Percentiles rank a stretch among this genome's conserved stretches.
Evolutionary conservation across 192 early-diverging fungal genomes (phyloP).

Genomic region (Lobosporangium transversale): DNA sequence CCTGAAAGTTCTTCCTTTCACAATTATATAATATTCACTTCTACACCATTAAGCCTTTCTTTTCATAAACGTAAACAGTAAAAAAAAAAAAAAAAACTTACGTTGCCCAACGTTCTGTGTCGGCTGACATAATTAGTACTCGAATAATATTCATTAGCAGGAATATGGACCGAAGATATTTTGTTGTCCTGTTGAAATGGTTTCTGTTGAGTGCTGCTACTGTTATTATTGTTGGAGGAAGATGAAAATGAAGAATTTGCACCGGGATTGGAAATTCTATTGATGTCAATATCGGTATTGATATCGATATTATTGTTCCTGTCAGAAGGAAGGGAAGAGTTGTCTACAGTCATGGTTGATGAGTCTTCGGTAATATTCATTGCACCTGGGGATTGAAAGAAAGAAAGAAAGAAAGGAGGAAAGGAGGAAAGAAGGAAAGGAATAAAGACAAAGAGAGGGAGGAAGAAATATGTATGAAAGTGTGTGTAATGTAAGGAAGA

Average conservation of each 20-base stretch:
- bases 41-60: background rate
- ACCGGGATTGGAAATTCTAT: too few species aligned
- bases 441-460: background rate
- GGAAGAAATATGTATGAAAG: too few species aligned
- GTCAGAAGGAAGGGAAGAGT: background rate
- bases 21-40: too few species aligned
- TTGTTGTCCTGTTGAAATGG: too few species aligned
- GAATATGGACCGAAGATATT: background rate
- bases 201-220: background rate
- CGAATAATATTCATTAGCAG: conserved; percentile 46
- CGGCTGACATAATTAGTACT: conserved; percentile 40
- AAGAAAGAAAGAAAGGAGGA: conserved; percentile 6
- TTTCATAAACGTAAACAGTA: background rate
- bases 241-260: too few species aligned
- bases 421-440: background rate
- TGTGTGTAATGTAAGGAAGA: too few species aligned
- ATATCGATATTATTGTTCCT: too few species aligned
- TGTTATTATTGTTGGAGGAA: background rate
- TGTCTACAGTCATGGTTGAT: conserved; percentile 21
- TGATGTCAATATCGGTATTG: too few species aligned
- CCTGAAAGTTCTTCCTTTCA: too few species aligned
- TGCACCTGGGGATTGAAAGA: background rate
- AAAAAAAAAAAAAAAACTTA: conserved; percentile 18
- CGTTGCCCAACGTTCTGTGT: conserved; percentile 34
- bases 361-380: conserved; percentile 24